Conservation (phyloP, 2,329 filamentous ascomycete species). For the Penicillium sp. region DNA sequence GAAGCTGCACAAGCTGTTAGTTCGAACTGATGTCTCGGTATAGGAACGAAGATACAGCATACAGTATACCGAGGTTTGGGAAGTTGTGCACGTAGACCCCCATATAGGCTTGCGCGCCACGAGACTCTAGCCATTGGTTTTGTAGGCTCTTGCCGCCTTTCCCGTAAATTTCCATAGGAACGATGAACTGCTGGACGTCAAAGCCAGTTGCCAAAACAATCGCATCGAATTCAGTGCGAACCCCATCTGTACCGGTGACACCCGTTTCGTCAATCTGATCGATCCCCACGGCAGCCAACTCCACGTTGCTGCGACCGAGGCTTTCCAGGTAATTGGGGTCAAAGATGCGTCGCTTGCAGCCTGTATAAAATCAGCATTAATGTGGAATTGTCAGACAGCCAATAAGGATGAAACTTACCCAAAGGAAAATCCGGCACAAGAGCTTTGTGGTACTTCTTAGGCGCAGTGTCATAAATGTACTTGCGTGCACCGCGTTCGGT, state of each 20-base stretch:
- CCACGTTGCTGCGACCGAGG: conserved; percentile 13
- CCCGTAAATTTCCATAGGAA: conserved; percentile 38
- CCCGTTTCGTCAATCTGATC: conserved; percentile 17
- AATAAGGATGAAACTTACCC: conserved; percentile 10
- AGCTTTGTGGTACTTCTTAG: conserved; percentile 22
- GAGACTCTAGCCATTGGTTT: conserved; percentile 32
- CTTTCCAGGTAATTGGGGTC: conserved; percentile 32
- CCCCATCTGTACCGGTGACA: conserved; percentile 18
- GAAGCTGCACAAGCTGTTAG: background rate
- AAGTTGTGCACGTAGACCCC: conserved; percentile 32
- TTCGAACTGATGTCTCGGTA: conserved; percentile 9
- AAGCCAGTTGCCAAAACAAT: conserved; percentile 44
- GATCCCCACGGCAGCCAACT: conserved; percentile 16
- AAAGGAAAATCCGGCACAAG: conserved; percentile 27
- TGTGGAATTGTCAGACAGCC: background rate
- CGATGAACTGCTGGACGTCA: conserved; percentile 39
- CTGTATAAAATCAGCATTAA: background rate
- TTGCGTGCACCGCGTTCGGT: conserved; percentile 17
- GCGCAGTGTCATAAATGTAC: conserved; percentile 25
- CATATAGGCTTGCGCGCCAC: conserved; percentile 38
- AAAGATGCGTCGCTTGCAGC: conserved; percentile 37
- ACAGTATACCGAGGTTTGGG: conserved; percentile 32
- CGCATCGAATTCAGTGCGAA: conserved; percentile 29
- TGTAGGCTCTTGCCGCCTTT: conserved; percentile 22
- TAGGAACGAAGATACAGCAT: background rate